Evolutionary conservation across 805 yeast species (phyloP).

Genomic region (Candida bentonensis): DNA sequence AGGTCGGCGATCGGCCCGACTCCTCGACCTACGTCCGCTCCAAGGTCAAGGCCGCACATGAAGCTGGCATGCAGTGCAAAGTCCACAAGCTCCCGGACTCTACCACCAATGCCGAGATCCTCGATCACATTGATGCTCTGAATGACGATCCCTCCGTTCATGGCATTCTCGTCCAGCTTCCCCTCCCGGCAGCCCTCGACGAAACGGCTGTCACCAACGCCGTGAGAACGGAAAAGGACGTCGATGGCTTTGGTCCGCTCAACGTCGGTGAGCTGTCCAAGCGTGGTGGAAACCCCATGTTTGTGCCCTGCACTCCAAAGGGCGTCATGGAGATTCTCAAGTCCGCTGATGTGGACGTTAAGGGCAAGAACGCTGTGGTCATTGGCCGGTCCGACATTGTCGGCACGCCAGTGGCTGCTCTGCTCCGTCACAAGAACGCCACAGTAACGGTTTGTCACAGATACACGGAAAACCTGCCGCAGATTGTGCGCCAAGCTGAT

Average conservation of each 20-base stretch:
- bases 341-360: constrained; percentile 47
- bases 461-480: constrained; percentile 46
- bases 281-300: constrained; percentile 68
- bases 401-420: constrained; percentile 82
- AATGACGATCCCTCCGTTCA: constrained; percentile 67
- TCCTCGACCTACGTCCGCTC: constrained; percentile 83
- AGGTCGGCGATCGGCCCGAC: constrained; percentile 84
- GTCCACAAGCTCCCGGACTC: constrained; percentile 51
- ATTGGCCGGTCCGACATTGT: constrained; percentile 93
- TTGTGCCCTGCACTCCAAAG: constrained; percentile 90
- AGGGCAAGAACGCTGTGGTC: constrained; percentile 82
- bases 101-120: constrained; percentile 40
- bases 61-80: constrained; percentile 61
- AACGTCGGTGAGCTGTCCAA: constrained; percentile 87
- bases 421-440: constrained; percentile 60
- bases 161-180: constrained; percentile 83
- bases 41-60: constrained; percentile 80
- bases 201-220: constrained; percentile 71
- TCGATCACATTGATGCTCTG: constrained; percentile 44
- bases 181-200: constrained; percentile 67
- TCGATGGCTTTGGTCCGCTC: constrained; percentile 83
- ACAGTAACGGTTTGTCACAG: constrained; percentile 87
- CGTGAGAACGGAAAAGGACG: constrained; percentile 76
- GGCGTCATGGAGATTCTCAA: constrained; percentile 76
- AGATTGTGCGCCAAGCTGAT: constrained; percentile 56